phyloP scores from a whole-genome alignment of 345 rosid species.

The Balakata baccata region DNA sequence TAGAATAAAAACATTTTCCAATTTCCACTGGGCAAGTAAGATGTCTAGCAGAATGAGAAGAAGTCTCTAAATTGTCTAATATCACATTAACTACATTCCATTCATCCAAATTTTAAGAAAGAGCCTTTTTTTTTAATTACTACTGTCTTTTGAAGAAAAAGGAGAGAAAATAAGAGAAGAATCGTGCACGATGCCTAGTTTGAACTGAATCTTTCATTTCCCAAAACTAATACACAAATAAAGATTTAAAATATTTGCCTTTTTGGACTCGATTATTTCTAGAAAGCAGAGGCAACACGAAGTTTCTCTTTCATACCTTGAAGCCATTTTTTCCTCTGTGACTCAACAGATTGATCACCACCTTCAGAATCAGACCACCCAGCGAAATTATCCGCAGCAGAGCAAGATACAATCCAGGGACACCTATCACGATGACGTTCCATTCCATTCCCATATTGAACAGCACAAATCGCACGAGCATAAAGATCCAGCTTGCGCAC shows the following conservation, averaged over 20 bases:
- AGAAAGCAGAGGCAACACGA: conserved; percentile 1
- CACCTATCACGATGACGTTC: conserved; percentile 22
- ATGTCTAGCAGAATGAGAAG: neutral
- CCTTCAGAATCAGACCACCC: conserved; percentile 68
- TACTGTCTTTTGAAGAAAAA: neutral
- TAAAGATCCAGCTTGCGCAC: conserved; percentile 30
- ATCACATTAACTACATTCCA: neutral
- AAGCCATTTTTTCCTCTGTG: conserved; percentile 46
- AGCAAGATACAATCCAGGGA: conserved; percentile 38
- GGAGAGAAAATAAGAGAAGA: neutral
- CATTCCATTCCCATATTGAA: conserved; percentile 25
- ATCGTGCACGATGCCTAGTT: neutral
- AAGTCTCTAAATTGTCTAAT: neutral
- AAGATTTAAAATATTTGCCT: neutral
- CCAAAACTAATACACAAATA: neutral
- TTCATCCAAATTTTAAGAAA: neutral
- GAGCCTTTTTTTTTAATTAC: too few species aligned
- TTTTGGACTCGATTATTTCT: neutral
- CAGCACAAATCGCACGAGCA: conserved; percentile 28
- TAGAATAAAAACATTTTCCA: neutral
- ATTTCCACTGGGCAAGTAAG: neutral
- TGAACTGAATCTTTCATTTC: conserved; percentile 1
- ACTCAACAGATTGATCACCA: conserved; percentile 32
- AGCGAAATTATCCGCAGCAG: conserved; percentile 44
- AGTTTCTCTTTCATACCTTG: conserved; percentile 48